Evolutionary conservation across 176 grass and related monocot genomes (phyloP), one percentile per base, ranked within the genome.

Genomic region (Urochloa ruziziensis): DNA sequence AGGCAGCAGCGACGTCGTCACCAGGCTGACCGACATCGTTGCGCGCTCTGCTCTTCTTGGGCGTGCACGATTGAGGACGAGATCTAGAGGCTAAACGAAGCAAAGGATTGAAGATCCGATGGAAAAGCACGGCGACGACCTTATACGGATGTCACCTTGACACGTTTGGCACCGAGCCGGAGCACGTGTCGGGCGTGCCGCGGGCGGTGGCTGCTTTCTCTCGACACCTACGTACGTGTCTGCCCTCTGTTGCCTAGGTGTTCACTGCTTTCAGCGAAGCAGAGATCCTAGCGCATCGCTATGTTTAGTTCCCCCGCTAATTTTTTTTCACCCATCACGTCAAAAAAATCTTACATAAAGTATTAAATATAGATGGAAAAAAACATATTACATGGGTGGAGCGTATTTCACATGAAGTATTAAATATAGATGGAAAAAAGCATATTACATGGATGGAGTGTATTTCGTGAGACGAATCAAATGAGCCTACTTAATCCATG

Each of bases 1-100:
- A 0, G 79, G 79, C 83, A 25, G 19, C 67, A 70, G 23, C 36
- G 74, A 69, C 63, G 63, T 13, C 37, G 83, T 78, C 65, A 18
- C 65, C 8, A 78, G 74, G 83, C 73, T 83, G 3, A 13, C 36
- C 73, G 79, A 32, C 79, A 86, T 86, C 1, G 13, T 37, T 27
- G 18, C 29, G 63, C 39, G 65, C 39, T 34, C 21, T 24, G 37
- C 32, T 54, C n/a, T 37, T 48, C 66, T 65, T 80, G 47, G 33
- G 46, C 47, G 44, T 10, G 58, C 40, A 9, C 44, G 53, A 24
- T 56, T 23, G 12, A 65, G 11, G 21, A 58, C 16, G 18, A 65
- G 4, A 18, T 43, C 15, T 8, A 4, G 21, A 58, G 12, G 70
- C 35, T 56, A 28, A 56, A 47, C 18, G 36, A 17, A 23, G 69